Base-by-base conservation (phyloP, 371 early-diverging fungal species). In the Basidiobolus meristosporus region DNA sequence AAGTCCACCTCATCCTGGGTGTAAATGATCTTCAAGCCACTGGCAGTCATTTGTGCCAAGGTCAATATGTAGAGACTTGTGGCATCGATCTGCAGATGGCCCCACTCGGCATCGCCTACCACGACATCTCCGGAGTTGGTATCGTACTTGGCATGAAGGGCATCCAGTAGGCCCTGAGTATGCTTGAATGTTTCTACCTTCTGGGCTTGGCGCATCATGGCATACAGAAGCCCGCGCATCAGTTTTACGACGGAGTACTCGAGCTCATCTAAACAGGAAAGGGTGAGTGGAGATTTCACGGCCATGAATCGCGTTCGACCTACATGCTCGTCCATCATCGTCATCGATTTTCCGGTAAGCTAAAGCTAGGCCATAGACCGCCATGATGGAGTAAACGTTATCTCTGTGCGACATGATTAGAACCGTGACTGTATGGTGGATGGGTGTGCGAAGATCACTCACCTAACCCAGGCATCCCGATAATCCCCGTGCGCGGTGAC, bases 321-420 rank as follows among this genome's bases (percentile, higher is more conserved):
- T 69, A 86, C 82, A 85, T 21, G 78, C 77, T 39, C 82, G 60
- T 18, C 87, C 87, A 33, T 65, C 66, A 41, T 74, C 79, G 48
- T 86, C 85, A 50, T 86, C 87, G 18, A 85, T 51, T 26, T 84
- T 60, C 43, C 82, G 65, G 48, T 87, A 90, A 0, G 87, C 87
- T 1, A 87, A 60, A 1, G 86, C 82, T 16, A 89, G 61, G 31
- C 85, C 87, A 62, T 71, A 87, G 11, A 83, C 86, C 38, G 77
- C 76, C 46, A 81, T 62, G 43, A 90, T 87, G n/a, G 90, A 87
- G 50, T 90, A 85, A 6, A 90, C 90, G 47, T 90, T 90, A 57
- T 90, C 90, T 35, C 89, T 81, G 42, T 32, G 11, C 9, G 23
- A 30, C 42, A 11, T 20, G 9, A 34, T 38, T 32, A 28, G 26